Percentiles rank a stretch among this genome's conserved stretches.
phyloP scores from a whole-genome alignment of 345 rosid genomes.

The Nephelium lappaceum region DNA sequence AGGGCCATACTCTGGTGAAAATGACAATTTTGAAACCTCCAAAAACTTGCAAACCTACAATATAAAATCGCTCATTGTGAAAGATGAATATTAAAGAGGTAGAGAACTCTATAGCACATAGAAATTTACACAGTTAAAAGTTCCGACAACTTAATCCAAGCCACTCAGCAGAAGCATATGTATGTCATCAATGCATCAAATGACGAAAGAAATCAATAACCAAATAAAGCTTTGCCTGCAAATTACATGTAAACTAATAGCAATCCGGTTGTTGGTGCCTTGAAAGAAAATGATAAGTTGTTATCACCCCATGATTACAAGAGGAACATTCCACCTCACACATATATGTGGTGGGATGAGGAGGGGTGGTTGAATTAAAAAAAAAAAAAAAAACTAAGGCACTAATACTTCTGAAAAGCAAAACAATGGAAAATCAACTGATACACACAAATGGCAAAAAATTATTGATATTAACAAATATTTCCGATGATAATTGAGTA shows the following conservation, averaged over 20 bases:
- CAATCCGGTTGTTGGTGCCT: not conserved
- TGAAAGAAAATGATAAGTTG: not conserved
- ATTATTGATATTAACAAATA: slow-evolving; percentile 15
- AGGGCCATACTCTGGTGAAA: slow-evolving; percentile 93
- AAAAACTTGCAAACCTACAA: slow-evolving; percentile 95
- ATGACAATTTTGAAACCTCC: slow-evolving; percentile 96
- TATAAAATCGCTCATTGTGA: slow-evolving; percentile 28
- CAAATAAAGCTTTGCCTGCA: not conserved
- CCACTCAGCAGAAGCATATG: not conserved
- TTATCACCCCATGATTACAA: not conserved
- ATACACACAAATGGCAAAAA: slow-evolving; percentile 20
- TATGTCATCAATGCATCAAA: not conserved
- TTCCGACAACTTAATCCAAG: not conserved
- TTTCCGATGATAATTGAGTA: not conserved
- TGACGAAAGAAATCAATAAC: not conserved
- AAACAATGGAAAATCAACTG: too few species aligned
- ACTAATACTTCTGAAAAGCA: too few species aligned
- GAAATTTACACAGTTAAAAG: not conserved
- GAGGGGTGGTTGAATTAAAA: not conserved
- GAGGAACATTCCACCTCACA: not conserved
- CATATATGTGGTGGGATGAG: not conserved
- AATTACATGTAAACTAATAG: not conserved
- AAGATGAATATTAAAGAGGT: slow-evolving; percentile 25
- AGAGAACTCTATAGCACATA: slow-evolving; percentile 8
- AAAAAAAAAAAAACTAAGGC: not conserved